Conservation (phyloP, 2,329 filamentous ascomycete species). For the Cladophialophora exuberans region DNA sequence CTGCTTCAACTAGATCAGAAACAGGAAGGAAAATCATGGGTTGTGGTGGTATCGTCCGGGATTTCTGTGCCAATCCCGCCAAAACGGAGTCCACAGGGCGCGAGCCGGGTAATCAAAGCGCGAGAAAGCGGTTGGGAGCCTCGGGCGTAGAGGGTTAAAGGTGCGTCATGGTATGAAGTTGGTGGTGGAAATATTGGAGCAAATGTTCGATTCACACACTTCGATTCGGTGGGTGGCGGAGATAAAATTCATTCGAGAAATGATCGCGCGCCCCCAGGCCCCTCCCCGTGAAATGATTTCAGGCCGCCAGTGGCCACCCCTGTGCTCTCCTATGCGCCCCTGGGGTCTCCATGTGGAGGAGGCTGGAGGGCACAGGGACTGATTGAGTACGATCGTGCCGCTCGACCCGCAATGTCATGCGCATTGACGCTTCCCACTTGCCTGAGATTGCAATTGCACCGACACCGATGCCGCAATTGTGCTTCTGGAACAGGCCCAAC, state of each 20-base stretch:
- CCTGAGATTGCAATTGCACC: conserved; percentile 1
- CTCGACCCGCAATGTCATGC: not conserved
- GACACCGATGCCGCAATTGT: not conserved
- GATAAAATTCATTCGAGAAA: conserved; percentile 7
- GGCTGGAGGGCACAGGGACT: not conserved
- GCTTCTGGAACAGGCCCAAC: no score
- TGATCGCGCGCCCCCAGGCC: no score
- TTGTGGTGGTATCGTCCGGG: not conserved
- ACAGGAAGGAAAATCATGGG: conserved; percentile 3
- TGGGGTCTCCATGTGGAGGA: conserved; percentile 14
- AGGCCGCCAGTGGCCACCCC: no score
- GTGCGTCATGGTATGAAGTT: conserved; percentile 9
- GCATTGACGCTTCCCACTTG: not conserved
- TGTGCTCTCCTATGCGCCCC: no score
- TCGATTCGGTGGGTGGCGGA: conserved; percentile 5
- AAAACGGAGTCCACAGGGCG: no score
- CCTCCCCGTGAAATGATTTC: not conserved
- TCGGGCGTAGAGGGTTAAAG: not conserved
- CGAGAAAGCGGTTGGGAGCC: not conserved
- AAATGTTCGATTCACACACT: not conserved
- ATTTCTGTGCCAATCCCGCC: not conserved
- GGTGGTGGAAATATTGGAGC: not conserved
- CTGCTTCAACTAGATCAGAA: not conserved
- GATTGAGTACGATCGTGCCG: conserved; percentile 6
- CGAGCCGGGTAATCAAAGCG: not conserved